These are phyloP conservation scores for Termitomyces sp. DNA, from an alignment of 768 basidiomycete species.

Conservation along the genomic window DNA sequence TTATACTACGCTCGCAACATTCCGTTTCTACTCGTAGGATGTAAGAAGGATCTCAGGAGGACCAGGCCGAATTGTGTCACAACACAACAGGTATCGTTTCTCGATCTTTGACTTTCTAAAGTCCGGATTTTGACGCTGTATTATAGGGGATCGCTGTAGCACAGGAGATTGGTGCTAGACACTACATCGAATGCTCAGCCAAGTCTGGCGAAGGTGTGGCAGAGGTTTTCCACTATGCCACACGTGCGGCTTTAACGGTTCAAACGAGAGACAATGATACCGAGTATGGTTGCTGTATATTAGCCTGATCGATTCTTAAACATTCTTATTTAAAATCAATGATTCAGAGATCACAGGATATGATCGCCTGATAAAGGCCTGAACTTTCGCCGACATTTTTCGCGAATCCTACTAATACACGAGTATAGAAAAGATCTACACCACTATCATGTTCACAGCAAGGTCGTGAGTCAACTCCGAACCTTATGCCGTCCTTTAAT, in stretches of 20 bases:
- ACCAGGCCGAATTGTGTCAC: constrained; percentile 91
- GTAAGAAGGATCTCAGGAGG: constrained; percentile 98
- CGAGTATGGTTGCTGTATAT: constrained; percentile 1
- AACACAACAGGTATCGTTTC: constrained; percentile 69
- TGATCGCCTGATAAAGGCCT: not conserved
- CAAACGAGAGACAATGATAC: not conserved
- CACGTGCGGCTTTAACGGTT: constrained; percentile 69
- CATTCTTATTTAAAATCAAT: not conserved
- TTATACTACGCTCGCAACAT: constrained; percentile 93
- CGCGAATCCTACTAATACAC: not conserved
- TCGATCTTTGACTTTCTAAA: not conserved
- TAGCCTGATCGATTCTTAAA: not conserved
- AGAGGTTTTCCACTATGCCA: constrained; percentile 97
- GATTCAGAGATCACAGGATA: not conserved
- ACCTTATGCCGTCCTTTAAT: constrained; percentile 2
- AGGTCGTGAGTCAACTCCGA: not conserved
- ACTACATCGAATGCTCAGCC: constrained; percentile 97
- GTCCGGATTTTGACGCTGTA: not conserved
- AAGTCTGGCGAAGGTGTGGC: constrained; percentile 93
- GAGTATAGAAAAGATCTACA: not conserved
- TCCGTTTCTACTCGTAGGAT: constrained; percentile 95
- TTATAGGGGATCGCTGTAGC: constrained; percentile 85
- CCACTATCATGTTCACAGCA: not conserved
- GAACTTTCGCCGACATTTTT: too few species aligned
- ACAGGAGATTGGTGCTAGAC: constrained; percentile 92